These are phyloP conservation scores for Vitis rotundifolia DNA, from an alignment of 164 flowering plant species.

Conservation along the genomic window DNA sequence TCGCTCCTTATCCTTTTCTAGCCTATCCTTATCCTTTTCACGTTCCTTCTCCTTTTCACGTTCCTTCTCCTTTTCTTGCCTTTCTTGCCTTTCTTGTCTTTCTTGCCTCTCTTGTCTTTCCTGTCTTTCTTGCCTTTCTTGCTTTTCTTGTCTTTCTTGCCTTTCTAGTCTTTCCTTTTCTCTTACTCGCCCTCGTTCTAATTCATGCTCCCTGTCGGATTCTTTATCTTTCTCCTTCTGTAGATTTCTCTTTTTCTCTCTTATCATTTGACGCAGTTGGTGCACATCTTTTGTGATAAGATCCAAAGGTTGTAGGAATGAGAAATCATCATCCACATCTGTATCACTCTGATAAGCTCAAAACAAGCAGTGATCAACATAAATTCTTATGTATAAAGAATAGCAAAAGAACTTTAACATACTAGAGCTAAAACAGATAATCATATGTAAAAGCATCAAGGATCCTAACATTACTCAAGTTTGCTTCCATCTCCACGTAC, in stretches of 20 bases:
- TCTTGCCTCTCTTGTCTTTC: constrained; percentile 17
- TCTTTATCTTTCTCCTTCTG: constrained; percentile 64
- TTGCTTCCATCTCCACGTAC: constrained; percentile 95
- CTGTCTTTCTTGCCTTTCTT: constrained; percentile 24
- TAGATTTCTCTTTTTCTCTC: constrained; percentile 63
- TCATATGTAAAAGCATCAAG: constrained; percentile 7
- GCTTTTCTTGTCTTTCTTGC: constrained; percentile 31
- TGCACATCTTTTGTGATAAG: constrained; percentile 85
- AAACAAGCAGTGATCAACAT: constrained; percentile 32
- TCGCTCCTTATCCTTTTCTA: constrained; percentile 44
- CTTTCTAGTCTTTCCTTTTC: constrained; percentile 26
- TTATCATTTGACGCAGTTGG: constrained; percentile 71
- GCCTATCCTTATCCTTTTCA: constrained; percentile 20
- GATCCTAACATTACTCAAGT: constrained; percentile 69
- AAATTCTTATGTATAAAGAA: not conserved
- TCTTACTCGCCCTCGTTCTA: constrained; percentile 21
- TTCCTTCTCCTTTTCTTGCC: constrained; percentile 29
- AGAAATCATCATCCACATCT: constrained; percentile 91
- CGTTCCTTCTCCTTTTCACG: constrained; percentile 14
- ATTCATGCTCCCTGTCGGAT: constrained; percentile 37
- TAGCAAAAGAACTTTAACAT: not conserved
- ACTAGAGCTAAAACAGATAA: not conserved
- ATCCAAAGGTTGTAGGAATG: constrained; percentile 89
- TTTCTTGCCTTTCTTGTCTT: constrained; percentile 19
- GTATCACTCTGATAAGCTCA: constrained; percentile 62